These are phyloP conservation scores for Arthrobotrys sphaeroides DNA, from an alignment of 2,329 filamentous ascomycete genomes.

Conservation along the genomic window DNA sequence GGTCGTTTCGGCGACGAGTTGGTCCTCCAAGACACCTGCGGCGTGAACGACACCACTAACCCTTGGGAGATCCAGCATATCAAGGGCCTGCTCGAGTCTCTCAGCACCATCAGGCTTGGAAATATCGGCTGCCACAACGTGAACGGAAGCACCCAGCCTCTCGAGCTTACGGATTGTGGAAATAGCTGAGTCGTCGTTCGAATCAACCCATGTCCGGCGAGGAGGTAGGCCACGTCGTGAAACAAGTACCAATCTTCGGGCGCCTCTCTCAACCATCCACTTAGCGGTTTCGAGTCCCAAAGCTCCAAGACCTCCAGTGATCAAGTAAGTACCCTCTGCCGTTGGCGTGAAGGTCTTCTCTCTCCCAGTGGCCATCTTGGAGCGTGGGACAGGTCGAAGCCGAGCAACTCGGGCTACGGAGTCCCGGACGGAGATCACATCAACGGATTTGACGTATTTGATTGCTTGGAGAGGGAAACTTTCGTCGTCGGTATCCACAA, in stretches of 20 bases:
- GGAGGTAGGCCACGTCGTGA: slow-evolving; percentile 61
- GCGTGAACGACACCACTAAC: slow-evolving; percentile 63
- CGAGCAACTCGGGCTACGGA: slow-evolving; percentile 60
- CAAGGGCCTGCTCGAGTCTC: slow-evolving; percentile 57
- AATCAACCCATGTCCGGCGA: slow-evolving; percentile 57
- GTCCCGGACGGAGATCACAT: slow-evolving; percentile 62
- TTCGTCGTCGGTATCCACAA: slow-evolving; percentile 61
- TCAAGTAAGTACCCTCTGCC: slow-evolving; percentile 62
- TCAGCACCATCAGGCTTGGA: slow-evolving; percentile 55
- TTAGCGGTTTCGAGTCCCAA: slow-evolving; percentile 61
- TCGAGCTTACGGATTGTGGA: slow-evolving; percentile 59
- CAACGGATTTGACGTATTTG: slow-evolving; percentile 61
- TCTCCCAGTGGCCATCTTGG: slow-evolving; percentile 44
- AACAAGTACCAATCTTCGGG: slow-evolving; percentile 62
- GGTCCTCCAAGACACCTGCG: slow-evolving; percentile 61
- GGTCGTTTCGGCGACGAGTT: slow-evolving; percentile 60
- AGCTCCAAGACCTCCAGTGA: slow-evolving; percentile 63
- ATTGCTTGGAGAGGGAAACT: slow-evolving; percentile 60
- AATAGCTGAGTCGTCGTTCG: slow-evolving; percentile 3
- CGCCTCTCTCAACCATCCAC: slow-evolving; percentile 62
- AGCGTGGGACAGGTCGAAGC: slow-evolving; percentile 58
- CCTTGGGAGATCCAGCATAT: slow-evolving; percentile 60
- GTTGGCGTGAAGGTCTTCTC: slow-evolving; percentile 50
- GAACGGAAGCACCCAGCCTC: slow-evolving; percentile 59
- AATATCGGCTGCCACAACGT: slow-evolving; percentile 61